These are phyloP conservation scores for Tritrichomonas musculus DNA, from an alignment of 208 protist genomes.

Conservation along the genomic window DNA sequence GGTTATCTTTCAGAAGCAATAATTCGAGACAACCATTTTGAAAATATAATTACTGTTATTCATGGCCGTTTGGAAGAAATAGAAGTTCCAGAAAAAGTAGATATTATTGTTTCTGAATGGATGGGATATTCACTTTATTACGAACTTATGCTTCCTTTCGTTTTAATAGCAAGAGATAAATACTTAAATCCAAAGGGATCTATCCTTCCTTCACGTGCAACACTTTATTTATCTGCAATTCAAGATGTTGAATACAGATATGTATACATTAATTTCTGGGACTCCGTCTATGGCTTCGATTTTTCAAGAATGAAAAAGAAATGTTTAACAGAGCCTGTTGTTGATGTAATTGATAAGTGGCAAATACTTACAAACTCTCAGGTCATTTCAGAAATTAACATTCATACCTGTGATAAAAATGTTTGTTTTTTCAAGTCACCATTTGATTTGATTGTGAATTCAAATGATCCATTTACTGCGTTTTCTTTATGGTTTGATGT, in stretches of 20 bases:
- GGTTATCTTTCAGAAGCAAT: not conserved
- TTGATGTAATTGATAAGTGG: slow-evolving; percentile 62
- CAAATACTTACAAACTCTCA: slow-evolving; percentile 52
- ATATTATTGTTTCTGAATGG: slow-evolving; percentile 60
- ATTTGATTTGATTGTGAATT: slow-evolving; percentile 54
- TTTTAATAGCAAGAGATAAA: slow-evolving; percentile 50
- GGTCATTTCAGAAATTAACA: slow-evolving; percentile 51
- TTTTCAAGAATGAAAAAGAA: slow-evolving; percentile 42
- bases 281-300: slow-evolving; percentile 55
- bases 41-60: slow-evolving; percentile 52
- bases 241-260: slow-evolving; percentile 45
- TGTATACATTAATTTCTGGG: slow-evolving; percentile 32
- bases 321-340: slow-evolving; percentile 59
- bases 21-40: slow-evolving; percentile 66
- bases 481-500: slow-evolving; percentile 68
- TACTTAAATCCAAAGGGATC: slow-evolving; percentile 47
- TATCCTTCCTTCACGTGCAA: slow-evolving; percentile 46
- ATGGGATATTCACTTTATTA: slow-evolving; percentile 59
- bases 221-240: slow-evolving; percentile 45
- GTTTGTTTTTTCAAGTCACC: not conserved
- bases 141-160: slow-evolving; percentile 58
- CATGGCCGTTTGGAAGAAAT: slow-evolving; percentile 46
- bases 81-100: slow-evolving; percentile 46
- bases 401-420: slow-evolving; percentile 58
- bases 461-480: slow-evolving; percentile 61